Conservation (phyloP, 2,329 filamentous ascomycete species). For the Fusarium guadeloupense region DNA sequence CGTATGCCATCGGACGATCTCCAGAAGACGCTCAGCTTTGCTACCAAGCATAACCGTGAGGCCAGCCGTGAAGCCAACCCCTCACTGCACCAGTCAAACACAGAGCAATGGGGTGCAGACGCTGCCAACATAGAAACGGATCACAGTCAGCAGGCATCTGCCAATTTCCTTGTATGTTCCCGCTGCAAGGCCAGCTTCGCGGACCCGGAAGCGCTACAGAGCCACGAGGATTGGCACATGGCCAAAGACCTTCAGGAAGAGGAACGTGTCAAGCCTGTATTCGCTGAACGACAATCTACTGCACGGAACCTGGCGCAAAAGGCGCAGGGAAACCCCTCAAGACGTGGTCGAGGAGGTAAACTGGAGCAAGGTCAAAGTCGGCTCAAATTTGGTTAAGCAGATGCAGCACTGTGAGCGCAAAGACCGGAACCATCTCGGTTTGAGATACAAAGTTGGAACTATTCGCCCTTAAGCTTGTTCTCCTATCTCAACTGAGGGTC, state of each 20-base stretch:
- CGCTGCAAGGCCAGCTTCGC: constrained; percentile 72
- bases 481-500: background rate
- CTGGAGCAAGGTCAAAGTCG: constrained; percentile 68
- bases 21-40: constrained; percentile 18
- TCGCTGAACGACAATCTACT: constrained; percentile 51
- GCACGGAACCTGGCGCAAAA: constrained; percentile 45
- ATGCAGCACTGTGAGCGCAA: background rate
- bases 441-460: background rate
- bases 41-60: constrained; percentile 12
- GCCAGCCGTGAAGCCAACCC: constrained; percentile 30
- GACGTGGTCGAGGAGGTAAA: constrained; percentile 52
- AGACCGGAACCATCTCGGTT: background rate
- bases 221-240: constrained; percentile 94
- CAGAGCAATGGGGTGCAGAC: constrained; percentile 14
- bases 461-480: background rate
- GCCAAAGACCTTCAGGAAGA: constrained; percentile 82
- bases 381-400: constrained; percentile 65
- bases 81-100: constrained; percentile 14
- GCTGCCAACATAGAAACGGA: constrained; percentile 32
- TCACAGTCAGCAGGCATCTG: constrained; percentile 47
- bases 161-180: constrained; percentile 60
- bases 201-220: constrained; percentile 67
- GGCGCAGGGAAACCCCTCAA: constrained; percentile 51
- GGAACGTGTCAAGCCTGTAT: constrained; percentile 62
- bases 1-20: constrained; percentile 2